Conservation (phyloP, 2,329 filamentous ascomycete genomes). For the Chrysosporium keratinophilum region DNA sequence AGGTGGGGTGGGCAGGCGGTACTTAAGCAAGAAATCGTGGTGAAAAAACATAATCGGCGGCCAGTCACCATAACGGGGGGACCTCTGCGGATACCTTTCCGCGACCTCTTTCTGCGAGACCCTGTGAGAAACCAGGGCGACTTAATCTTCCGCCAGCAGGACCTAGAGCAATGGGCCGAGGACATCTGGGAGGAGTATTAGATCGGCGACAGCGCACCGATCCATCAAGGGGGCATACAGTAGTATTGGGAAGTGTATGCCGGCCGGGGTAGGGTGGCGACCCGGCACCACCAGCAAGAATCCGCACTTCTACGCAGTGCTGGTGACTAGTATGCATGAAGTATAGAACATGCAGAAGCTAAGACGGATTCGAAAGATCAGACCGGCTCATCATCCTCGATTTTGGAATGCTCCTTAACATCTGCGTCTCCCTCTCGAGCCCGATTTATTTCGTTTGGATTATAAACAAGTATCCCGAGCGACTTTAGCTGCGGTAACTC, state of each 20-base stretch:
- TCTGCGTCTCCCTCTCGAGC: no score
- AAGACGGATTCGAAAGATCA: slow-evolving; percentile 5
- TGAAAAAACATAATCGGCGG: not conserved
- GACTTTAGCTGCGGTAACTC: no score
- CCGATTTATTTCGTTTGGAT: no score
- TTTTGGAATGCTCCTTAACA: no score
- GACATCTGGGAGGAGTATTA: no score
- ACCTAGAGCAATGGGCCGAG: no score
- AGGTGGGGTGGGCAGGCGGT: not conserved
- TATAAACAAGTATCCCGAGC: no score
- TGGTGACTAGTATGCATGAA: slow-evolving; percentile 5
- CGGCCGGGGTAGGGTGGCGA: slow-evolving; percentile 2
- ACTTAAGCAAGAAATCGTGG: not conserved
- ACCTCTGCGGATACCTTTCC: slow-evolving; percentile 10
- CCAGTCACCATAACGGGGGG: not conserved
- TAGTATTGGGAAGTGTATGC: slow-evolving; percentile 2
- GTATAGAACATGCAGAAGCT: slow-evolving; percentile 5
- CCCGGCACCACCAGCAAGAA: slow-evolving; percentile 5
- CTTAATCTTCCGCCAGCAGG: not conserved
- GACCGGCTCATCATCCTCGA: no score
- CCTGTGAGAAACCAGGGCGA: slow-evolving; percentile 1
- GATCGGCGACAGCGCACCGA: no score
- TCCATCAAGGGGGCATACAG: slow-evolving; percentile 1
- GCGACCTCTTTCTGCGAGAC: slow-evolving; percentile 7
- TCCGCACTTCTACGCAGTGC: slow-evolving; percentile 7